Evolutionary conservation across 192 early-diverging fungal species (phyloP).

Genomic region (Entomortierella beljakovae): DNA sequence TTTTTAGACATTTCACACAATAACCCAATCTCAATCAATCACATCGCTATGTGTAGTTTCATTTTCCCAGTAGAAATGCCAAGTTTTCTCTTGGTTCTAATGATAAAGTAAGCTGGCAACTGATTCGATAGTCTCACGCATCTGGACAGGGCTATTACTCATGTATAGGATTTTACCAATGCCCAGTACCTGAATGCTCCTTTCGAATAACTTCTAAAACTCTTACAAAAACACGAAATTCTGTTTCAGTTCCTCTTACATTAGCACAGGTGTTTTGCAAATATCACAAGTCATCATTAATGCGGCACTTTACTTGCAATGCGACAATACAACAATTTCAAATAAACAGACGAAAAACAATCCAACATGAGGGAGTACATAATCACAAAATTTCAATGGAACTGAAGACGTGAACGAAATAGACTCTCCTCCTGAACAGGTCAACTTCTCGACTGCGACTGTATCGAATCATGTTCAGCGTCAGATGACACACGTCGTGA

Average conservation of each 20-base stretch:
- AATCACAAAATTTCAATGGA: not conserved
- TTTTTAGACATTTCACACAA: too few relatives aligned
- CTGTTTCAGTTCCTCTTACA: too few relatives aligned
- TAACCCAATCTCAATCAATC: too few relatives aligned
- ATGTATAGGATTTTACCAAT: not conserved
- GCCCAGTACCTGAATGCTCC: not conserved
- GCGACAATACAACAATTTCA: not conserved
- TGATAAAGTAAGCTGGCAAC: too few relatives aligned
- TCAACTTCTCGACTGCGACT: not conserved
- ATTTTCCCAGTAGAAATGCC: too few relatives aligned
- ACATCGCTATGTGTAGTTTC: too few relatives aligned
- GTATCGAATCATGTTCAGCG: not conserved
- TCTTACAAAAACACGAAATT: not conserved
- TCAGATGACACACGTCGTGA: not conserved
- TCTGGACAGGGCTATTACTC: not conserved
- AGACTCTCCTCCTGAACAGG: not conserved
- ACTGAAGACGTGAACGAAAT: not conserved
- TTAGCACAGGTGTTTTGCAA: not conserved
- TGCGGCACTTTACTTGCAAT: not conserved
- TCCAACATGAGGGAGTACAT: not conserved
- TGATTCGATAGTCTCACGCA: not conserved
- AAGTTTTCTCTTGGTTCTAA: too few relatives aligned
- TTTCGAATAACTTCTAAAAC: not conserved
- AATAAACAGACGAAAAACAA: not conserved
- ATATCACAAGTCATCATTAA: slow-evolving; percentile 3